phyloP scores from a whole-genome alignment of 2,329 filamentous ascomycete species.

The Helotiales sp. region DNA sequence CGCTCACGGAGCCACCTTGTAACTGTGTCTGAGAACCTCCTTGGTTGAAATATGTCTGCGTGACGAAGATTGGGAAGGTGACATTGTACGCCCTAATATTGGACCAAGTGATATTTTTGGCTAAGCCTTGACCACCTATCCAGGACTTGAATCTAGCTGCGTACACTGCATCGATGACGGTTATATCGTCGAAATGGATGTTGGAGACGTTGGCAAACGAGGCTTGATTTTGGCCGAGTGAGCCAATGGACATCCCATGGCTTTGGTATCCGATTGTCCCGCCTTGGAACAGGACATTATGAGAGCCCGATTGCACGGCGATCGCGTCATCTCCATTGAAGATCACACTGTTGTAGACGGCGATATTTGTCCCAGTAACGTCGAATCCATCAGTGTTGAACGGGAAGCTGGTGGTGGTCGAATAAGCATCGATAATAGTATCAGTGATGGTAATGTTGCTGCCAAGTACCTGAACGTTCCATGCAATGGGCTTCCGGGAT shows the following conservation, averaged over 20 bases:
- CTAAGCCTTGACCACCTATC: slow-evolving; percentile 43
- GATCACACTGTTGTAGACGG: slow-evolving; percentile 34
- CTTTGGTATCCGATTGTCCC: slow-evolving; percentile 45
- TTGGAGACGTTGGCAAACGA: slow-evolving; percentile 42
- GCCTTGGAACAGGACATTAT: slow-evolving; percentile 40
- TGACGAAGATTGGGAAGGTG: slow-evolving; percentile 47
- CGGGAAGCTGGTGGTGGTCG: slow-evolving; percentile 2
- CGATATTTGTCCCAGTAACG: slow-evolving; percentile 35
- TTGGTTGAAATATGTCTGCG: slow-evolving; percentile 45
- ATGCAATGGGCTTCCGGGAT: slow-evolving; percentile 44
- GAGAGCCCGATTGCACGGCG: slow-evolving; percentile 39
- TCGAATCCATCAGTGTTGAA: slow-evolving; percentile 37
- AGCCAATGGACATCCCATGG: slow-evolving; percentile 46
- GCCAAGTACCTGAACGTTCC: slow-evolving; percentile 42
- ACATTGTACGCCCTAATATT: slow-evolving; percentile 45
- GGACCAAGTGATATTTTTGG: slow-evolving; percentile 44
- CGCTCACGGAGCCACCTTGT: slow-evolving; percentile 25
- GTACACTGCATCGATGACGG: slow-evolving; percentile 42
- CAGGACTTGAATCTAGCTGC: slow-evolving; percentile 46
- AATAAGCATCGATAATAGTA: slow-evolving; percentile 38
- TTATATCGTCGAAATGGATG: slow-evolving; percentile 44
- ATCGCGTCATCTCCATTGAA: slow-evolving; percentile 47
- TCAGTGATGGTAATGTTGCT: slow-evolving; percentile 42
- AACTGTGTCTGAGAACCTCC: slow-evolving; percentile 34
- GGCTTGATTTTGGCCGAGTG: slow-evolving; percentile 40